Conservation (phyloP, 495 filamentous ascomycete genomes). For the Trichocladium uniseriatum region DNA sequence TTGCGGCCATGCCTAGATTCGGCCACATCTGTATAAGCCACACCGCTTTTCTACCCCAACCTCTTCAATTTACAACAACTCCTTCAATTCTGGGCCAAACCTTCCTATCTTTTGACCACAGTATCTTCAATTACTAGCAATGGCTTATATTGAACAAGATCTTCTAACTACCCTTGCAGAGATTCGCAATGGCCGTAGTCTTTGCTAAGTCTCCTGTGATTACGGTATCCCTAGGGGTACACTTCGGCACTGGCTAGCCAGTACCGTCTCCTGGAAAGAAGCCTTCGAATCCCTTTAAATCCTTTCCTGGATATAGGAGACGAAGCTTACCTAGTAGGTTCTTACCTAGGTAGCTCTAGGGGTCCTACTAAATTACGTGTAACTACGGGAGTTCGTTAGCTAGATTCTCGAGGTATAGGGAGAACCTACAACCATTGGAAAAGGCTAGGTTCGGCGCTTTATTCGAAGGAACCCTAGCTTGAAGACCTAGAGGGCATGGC, state of each 20-base stretch:
- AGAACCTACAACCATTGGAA: not conserved
- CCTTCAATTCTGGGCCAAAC: too few species aligned
- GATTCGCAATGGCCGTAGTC: not conserved
- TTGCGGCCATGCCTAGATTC: too few species aligned
- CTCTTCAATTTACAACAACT: too few species aligned
- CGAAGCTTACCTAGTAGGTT: not conserved
- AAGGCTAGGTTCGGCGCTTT: not conserved
- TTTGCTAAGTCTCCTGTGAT: not conserved
- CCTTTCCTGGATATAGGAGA: not conserved
- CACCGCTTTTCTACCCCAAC: too few species aligned
- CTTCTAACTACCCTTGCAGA: not conserved
- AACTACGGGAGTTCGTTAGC: not conserved
- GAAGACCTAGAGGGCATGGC: not conserved
- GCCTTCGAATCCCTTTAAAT: not conserved
- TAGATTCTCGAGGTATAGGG: not conserved
- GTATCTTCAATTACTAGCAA: too few species aligned
- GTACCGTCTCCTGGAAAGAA: too few species aligned
- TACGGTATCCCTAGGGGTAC: not conserved
- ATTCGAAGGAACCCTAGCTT: not conserved
- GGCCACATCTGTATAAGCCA: too few species aligned
- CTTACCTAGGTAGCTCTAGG: not conserved
- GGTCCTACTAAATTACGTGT: not conserved
- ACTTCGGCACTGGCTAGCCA: too few species aligned
- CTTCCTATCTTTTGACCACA: too few species aligned
- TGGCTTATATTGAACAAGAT: slow-evolving; percentile 1